These are phyloP conservation scores for Erysimum cheiranthoides DNA, from an alignment of 345 rosid genomes.

Conservation along the genomic window DNA sequence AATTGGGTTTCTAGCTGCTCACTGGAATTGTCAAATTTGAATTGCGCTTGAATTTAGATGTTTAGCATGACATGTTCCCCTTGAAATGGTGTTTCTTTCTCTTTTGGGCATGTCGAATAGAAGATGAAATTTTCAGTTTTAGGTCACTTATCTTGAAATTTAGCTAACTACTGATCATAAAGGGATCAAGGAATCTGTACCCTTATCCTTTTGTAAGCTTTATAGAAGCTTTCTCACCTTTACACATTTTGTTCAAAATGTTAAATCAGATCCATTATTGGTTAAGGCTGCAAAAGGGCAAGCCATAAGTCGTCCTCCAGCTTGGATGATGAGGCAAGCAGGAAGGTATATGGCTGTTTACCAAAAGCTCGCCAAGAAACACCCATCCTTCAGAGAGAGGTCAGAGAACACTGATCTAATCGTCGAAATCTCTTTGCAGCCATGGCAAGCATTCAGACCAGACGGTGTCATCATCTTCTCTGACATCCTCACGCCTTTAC, in stretches of 20 bases:
- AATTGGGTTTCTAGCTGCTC: background rate
- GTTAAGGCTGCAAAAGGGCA: conserved; percentile 93
- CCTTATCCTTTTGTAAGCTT: background rate
- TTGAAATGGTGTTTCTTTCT: conserved; percentile 18
- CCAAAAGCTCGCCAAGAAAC: conserved; percentile 92
- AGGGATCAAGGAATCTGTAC: background rate
- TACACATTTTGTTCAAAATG: conserved; percentile 20
- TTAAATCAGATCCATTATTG: conserved; percentile 70
- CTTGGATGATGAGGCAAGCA: conserved; percentile 99
- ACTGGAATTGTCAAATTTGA: conserved; percentile 1
- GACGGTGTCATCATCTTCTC: conserved; percentile 97
- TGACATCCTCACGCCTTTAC: conserved; percentile 90
- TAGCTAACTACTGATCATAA: background rate
- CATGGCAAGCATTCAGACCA: conserved; percentile 91
- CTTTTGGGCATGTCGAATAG: background rate
- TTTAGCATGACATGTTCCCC: background rate
- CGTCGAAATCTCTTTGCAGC: conserved; percentile 94
- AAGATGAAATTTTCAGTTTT: background rate
- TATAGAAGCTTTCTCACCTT: background rate
- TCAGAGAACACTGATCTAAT: conserved; percentile 96
- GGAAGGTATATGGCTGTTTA: conserved; percentile 98
- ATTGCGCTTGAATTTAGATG: background rate
- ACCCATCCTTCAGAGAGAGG: conserved; percentile 92
- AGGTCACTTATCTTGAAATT: background rate
- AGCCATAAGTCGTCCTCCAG: conserved; percentile 80